Base-by-base conservation (phyloP, 371 early-diverging fungal genomes). In the Saksenaea vasiformis region DNA sequence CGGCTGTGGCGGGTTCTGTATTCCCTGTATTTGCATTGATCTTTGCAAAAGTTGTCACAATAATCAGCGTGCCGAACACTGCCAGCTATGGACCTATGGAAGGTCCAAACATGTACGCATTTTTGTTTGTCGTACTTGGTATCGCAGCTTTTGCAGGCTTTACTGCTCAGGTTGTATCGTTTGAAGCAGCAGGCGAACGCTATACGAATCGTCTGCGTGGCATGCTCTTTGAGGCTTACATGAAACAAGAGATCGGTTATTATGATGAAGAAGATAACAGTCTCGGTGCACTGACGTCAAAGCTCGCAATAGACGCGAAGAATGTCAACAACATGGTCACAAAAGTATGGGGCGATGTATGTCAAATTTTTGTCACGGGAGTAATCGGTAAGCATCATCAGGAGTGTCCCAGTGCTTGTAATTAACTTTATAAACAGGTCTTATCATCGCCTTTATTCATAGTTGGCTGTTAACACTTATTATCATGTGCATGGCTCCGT, bases 221-320 rank as follows among this genome's bases (percentile, higher is more conserved):
- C 24, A 35, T 56, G 47, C 57, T 79, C 9, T 90, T 90, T 71
- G 61, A 71, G 14, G 73, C 85, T 11, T 73, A 89, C 59, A 68
- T 89, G 61, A 57, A 76, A n/a, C 96, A 95, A 75, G 93, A 95
- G 54, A 88, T 93, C 60, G 88, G 77, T 3, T 96, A 83, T 73
- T 96, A 93, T 73, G 96, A 96, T 75, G 78, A 85, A 31, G 89
- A 89, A 37, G 80, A 84, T 44, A 85, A 95, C 77, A 83, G 82
- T 34, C 86, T 89, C n/a, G 95, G 96, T 36, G 90, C 88, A 17
- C 73, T 95, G 54, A 87, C 92, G 1, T 79, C 93, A 15, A 85
- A 89, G 53, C 82, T 96, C 31, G 86, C 93, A 9, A 84, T 87
- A n/a, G 95, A 94, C 68, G 91, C 95, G 14, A 71, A 78, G 55